These are phyloP conservation scores for Gillenia trifoliata DNA, from an alignment of 306 rosid species.

Conservation along the genomic window DNA sequence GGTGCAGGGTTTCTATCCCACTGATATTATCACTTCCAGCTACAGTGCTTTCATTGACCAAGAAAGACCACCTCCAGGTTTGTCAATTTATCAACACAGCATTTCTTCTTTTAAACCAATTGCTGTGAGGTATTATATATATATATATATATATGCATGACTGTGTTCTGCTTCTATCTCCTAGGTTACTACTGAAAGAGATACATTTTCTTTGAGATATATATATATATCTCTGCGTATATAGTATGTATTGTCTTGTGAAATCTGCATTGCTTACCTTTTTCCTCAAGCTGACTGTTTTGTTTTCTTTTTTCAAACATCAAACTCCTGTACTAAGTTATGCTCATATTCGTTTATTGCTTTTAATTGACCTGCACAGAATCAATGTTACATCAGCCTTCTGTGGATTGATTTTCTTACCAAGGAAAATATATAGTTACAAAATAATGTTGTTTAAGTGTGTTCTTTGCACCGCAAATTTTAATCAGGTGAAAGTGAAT, in stretches of 20 bases:
- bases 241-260: background rate
- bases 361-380: background rate
- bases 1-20: slow-evolving; percentile 73
- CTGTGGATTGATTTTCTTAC: background rate
- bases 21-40: slow-evolving; percentile 79
- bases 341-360: background rate
- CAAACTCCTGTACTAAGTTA: background rate
- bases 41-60: slow-evolving; percentile 76
- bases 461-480: background rate
- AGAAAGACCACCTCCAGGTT: slow-evolving; percentile 78
- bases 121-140: background rate
- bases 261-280: background rate
- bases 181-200: background rate
- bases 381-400: background rate
- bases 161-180: background rate
- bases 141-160: background rate
- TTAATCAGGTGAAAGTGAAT: slow-evolving; percentile 75
- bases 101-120: background rate
- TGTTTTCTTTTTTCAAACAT: background rate
- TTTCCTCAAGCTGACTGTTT: background rate
- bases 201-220: background rate
- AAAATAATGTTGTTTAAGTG: background rate
- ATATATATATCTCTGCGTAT: background rate
- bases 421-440: background rate
- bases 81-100: slow-evolving; percentile 14